Evolutionary conservation across 345 rosid genomes (phyloP).

Genomic region (Punica granatum): DNA sequence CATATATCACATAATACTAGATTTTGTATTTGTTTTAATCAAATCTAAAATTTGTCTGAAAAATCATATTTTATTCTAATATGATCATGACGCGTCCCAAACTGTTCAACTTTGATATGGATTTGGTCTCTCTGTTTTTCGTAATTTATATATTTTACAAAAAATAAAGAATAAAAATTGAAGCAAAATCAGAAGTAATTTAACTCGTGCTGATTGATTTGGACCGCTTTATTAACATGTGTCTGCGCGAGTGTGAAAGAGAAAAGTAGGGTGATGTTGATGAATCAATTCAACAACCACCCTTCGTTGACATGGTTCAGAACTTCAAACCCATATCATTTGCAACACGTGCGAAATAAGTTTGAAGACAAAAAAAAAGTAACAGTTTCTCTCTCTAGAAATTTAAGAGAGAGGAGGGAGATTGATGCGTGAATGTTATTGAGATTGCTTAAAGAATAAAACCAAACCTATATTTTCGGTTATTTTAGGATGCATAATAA

Average conservation of each 20-base stretch:
- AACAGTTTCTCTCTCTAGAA: neutral
- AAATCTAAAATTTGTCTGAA: too few relatives aligned
- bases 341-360: neutral
- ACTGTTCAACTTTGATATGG: too few relatives aligned
- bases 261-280: neutral
- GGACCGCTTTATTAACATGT: neutral
- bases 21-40: too few relatives aligned
- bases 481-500: too few relatives aligned
- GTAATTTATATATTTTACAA: too few relatives aligned
- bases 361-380: too few relatives aligned
- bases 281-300: neutral
- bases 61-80: too few relatives aligned
- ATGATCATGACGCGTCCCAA: too few relatives aligned
- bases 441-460: neutral
- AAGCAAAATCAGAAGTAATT: neutral
- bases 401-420: neutral
- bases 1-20: too few relatives aligned
- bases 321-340: neutral
- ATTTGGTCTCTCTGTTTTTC: too few relatives aligned
- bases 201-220: neutral
- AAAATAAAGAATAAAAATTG: too few relatives aligned
- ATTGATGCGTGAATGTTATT: neutral
- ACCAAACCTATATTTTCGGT: neutral
- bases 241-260: neutral
- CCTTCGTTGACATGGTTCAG: neutral